Percentiles rank a stretch among this genome's conserved stretches.
Evolutionary conservation across 306 rosid species (phyloP).

Genomic region (Vigna angularis): DNA sequence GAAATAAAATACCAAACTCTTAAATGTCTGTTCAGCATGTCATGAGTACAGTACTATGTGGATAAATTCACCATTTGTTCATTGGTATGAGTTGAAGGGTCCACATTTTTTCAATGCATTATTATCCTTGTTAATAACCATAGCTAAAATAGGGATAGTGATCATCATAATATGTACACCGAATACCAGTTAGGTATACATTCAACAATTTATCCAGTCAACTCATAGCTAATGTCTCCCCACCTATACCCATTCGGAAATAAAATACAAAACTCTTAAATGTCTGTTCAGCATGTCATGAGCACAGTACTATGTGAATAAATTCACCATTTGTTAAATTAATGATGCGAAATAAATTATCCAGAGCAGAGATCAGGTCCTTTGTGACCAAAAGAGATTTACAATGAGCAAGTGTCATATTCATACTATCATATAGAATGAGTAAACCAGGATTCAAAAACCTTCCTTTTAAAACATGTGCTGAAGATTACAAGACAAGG

Average conservation of each 20-base stretch:
- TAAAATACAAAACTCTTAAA: slow-evolving; percentile 9
- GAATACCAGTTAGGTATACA: background rate
- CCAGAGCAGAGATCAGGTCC: slow-evolving; percentile 2
- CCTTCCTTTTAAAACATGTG: background rate
- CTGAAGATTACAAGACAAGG: background rate
- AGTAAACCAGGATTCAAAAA: background rate
- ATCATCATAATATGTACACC: background rate
- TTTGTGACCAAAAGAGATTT: background rate
- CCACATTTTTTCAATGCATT: no score
- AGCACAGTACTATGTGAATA: background rate
- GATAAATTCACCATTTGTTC: slow-evolving; percentile 3
- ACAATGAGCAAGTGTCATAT: slow-evolving; percentile 7
- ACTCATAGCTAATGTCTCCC: background rate
- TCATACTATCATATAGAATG: background rate
- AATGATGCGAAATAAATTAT: background rate
- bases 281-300: background rate
- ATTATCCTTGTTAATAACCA: no score
- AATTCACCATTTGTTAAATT: background rate
- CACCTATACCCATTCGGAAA: background rate
- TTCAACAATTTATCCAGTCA: background rate
- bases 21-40: background rate
- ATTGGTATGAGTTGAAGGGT: no score
- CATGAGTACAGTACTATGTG: background rate
- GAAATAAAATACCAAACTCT: slow-evolving; percentile 17
- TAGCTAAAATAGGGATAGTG: no score